These are phyloP conservation scores for Yamadazyma taylorii DNA, from an alignment of 1,139 yeast species.

Conservation along the genomic window DNA sequence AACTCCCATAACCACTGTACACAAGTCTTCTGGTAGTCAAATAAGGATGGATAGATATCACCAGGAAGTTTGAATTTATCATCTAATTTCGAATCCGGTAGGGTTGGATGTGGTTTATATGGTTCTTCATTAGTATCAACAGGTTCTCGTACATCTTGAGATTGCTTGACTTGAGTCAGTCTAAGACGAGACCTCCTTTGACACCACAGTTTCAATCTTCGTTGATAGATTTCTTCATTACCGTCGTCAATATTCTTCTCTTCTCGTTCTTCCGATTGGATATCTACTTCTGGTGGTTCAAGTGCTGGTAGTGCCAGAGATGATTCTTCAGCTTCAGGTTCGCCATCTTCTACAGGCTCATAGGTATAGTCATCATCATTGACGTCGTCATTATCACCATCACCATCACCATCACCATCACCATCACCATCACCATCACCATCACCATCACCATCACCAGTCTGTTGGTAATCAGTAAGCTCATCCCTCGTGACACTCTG, in stretches of 20 bases:
- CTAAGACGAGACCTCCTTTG: constrained; percentile 28
- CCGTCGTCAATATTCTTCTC: constrained; percentile 72
- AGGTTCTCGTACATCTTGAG: no score
- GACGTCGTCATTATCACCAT: not conserved
- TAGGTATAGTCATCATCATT: constrained; percentile 7
- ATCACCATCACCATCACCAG: no score
- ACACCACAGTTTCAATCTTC: constrained; percentile 62
- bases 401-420: constrained; percentile 1
- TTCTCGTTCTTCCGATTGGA: constrained; percentile 14
- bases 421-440: no score
- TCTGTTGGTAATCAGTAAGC: no score
- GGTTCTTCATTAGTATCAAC: no score
- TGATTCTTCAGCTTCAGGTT: constrained; percentile 18
- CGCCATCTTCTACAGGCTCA: constrained; percentile 13
- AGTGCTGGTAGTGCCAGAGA: no score
- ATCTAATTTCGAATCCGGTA: constrained; percentile 73
- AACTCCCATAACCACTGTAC: constrained; percentile 82
- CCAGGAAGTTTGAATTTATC: constrained; percentile 79
- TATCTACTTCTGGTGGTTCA: no score
- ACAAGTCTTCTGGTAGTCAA: constrained; percentile 93
- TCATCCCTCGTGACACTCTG: not conserved
- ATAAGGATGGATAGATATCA: constrained; percentile 80
- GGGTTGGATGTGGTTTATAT: constrained; percentile 73
- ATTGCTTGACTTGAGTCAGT: no score
- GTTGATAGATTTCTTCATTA: constrained; percentile 60